Percentiles rank a stretch among this genome's conserved stretches.
phyloP scores from a whole-genome alignment of 2,329 filamentous ascomycete species.

The Ceratocystis destructans region DNA sequence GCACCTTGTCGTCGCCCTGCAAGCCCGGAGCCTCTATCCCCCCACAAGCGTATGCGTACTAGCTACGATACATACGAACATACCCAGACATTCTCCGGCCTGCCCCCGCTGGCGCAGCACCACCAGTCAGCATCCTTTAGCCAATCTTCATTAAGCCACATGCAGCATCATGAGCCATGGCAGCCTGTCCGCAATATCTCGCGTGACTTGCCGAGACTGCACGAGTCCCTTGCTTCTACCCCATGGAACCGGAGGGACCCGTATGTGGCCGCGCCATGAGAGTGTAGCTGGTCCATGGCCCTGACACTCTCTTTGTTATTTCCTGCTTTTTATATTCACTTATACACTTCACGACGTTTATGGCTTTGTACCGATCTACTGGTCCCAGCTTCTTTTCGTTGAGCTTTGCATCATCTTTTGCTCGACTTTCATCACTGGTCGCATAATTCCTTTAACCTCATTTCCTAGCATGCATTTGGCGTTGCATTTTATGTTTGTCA shows the following conservation, averaged over 20 bases:
- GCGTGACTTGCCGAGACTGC: conserved; percentile 4
- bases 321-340: background rate
- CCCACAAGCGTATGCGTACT: conserved; percentile 37
- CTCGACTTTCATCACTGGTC: background rate
- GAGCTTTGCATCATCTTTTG: background rate
- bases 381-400: background rate
- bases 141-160: background rate
- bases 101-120: background rate
- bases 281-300: background rate
- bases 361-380: conserved; percentile 3
- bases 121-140: background rate
- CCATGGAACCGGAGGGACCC: conserved; percentile 6
- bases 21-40: conserved; percentile 25
- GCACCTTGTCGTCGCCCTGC: background rate
- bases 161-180: conserved; percentile 25
- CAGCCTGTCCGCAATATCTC: conserved; percentile 6
- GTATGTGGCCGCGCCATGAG: conserved; percentile 8
- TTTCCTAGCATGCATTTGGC: conserved; percentile 1
- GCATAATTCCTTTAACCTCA: background rate
- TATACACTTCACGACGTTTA: background rate
- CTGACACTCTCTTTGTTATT: background rate
- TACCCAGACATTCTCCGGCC: background rate
- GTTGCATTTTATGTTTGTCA: conserved; percentile 5
- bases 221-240: conserved; percentile 2
- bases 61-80: conserved; percentile 32